These are phyloP conservation scores for Medicago truncatula DNA, from an alignment of 306 rosid genomes.

Conservation along the genomic window MtrunA17r5.0-ANR NC_053046.1:36011501-36012000, in stretches of 20 bases:
- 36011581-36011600: conserved; percentile 4
- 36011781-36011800: conserved; percentile 47
- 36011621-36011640: conserved; percentile 25
- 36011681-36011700: too few relatives aligned
- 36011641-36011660: conserved; percentile 54
- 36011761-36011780: conserved; percentile 62
- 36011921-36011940: conserved; percentile 56
- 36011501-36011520: conserved; percentile 50
- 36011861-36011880: conserved; percentile 57
- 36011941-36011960: conserved; percentile 53
- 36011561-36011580: conserved; percentile 30
- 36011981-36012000: conserved; percentile 11
- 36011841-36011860: conserved; percentile 15
- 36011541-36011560: conserved; percentile 27
- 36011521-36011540: conserved; percentile 67
- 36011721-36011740: background rate
- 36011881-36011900: conserved; percentile 49
- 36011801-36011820: conserved; percentile 34
- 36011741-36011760: conserved; percentile 47
- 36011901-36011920: conserved; percentile 63
- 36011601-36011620: conserved; percentile 22
- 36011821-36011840: conserved; percentile 32
- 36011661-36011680: conserved; percentile 45
- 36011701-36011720: too few relatives aligned
- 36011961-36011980: conserved; percentile 29